A percentile compares a stretch with the other conserved stretches of the same genome.
Conservation (phyloP, 2,329 filamentous ascomycete genomes). For the Penicillium sp. region DNA sequence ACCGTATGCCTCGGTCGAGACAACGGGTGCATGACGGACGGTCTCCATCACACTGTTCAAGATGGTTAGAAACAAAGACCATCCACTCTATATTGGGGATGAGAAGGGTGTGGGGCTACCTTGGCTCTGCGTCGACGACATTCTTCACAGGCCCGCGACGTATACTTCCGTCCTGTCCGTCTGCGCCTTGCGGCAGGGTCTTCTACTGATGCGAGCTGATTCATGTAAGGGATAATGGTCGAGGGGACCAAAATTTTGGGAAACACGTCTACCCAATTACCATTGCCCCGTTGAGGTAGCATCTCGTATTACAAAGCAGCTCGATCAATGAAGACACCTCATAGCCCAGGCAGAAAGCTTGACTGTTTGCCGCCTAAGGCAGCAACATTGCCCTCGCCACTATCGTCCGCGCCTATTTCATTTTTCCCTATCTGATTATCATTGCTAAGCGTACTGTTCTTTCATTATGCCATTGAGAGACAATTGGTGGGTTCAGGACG, state of each 20-base stretch:
- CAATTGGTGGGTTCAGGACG: too few species aligned
- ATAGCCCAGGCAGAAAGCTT: too few species aligned
- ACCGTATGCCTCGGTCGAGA: slow-evolving; percentile 25
- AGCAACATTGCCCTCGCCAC: too few species aligned
- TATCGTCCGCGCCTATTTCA: too few species aligned
- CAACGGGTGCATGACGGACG: slow-evolving; percentile 33
- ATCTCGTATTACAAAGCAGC: slow-evolving; percentile 12
- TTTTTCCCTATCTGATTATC: too few species aligned
- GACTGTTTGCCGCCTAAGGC: too few species aligned
- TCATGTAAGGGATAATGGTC: slow-evolving; percentile 3
- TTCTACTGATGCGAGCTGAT: slow-evolving; percentile 6
- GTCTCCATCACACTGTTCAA: slow-evolving; percentile 29
- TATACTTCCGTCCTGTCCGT: slow-evolving; percentile 22
- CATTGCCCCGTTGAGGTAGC: background rate
- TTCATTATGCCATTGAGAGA: too few species aligned
- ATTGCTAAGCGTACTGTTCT: too few species aligned
- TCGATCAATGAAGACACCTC: background rate
- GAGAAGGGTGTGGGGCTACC: slow-evolving; percentile 9
- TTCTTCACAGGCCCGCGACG: slow-evolving; percentile 33
- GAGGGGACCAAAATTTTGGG: too few species aligned
- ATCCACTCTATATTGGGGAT: too few species aligned
- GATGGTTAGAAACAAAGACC: too few species aligned
- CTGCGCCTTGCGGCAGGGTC: slow-evolving; percentile 12
- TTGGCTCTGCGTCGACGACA: slow-evolving; percentile 37
- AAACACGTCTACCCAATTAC: background rate